Percentiles rank a stretch among this genome's conserved stretches.
Evolutionary conservation across 208 protist genomes (phyloP).

Genomic region (Acanthamoeba healyi): DNA sequence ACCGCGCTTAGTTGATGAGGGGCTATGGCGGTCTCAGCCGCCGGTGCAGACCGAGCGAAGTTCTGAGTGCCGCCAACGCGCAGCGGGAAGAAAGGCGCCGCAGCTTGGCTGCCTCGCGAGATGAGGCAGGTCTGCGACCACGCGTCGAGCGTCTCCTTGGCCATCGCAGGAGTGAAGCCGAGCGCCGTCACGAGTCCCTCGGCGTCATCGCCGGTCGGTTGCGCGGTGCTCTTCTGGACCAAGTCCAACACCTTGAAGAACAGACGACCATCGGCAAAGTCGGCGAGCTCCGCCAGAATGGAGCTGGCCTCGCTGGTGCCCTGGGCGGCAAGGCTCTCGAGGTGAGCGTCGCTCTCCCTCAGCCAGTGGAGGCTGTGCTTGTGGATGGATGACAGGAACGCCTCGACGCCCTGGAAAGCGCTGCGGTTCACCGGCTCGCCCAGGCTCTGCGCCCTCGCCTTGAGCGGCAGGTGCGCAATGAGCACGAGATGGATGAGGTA

Average conservation of each 20-base stretch:
- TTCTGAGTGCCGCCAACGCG: background rate
- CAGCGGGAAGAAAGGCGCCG: background rate
- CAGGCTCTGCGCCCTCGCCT: background rate
- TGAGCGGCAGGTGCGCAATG: conserved; percentile 5
- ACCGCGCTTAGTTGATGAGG: background rate
- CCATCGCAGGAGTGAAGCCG: conserved; percentile 33
- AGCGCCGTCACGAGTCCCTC: background rate
- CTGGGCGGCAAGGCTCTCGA: background rate
- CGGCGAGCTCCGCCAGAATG: conserved; percentile 36
- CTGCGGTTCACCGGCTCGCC: background rate
- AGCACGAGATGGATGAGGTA: conserved; percentile 21
- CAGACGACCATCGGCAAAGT: conserved; percentile 52
- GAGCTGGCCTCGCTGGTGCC: background rate
- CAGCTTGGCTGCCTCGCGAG: background rate
- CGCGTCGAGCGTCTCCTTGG: background rate
- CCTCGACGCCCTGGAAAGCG: background rate
- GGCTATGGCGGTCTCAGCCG: background rate
- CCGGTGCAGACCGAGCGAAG: background rate
- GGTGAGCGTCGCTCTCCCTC: background rate
- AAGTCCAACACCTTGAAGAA: conserved; percentile 50
- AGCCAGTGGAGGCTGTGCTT: conserved; percentile 38
- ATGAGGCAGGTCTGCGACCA: background rate
- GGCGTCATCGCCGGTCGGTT: background rate
- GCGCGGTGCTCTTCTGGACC: background rate
- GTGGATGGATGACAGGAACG: background rate